Conservation (phyloP, 805 yeast species). For the Candida caryicola region DNA sequence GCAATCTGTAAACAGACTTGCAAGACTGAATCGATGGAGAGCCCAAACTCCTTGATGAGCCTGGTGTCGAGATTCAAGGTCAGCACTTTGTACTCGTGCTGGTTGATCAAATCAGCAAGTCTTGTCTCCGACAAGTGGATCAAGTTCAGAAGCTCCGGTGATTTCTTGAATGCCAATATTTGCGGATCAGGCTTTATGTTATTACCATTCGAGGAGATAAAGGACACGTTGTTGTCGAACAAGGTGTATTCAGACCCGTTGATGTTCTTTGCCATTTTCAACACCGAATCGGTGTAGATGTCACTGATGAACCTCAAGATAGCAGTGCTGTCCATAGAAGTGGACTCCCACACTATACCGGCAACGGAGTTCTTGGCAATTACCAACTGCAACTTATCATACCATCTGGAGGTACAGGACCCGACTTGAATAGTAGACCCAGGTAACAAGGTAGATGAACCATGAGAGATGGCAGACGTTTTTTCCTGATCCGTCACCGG, state of each 20-base stretch:
- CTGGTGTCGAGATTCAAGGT: slow-evolving; percentile 34
- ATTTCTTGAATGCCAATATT: slow-evolving; percentile 33
- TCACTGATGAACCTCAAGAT: slow-evolving; percentile 56
- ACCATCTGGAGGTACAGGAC: slow-evolving; percentile 58
- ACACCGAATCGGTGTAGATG: slow-evolving; percentile 55
- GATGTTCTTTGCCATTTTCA: slow-evolving; percentile 55
- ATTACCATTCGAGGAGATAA: slow-evolving; percentile 37
- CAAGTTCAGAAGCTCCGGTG: slow-evolving; percentile 47
- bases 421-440: slow-evolving; percentile 51
- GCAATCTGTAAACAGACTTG: slow-evolving; percentile 54
- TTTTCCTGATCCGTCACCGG: slow-evolving; percentile 49
- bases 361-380: slow-evolving; percentile 56
- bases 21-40: slow-evolving; percentile 50
- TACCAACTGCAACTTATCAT: slow-evolving; percentile 55
- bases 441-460: slow-evolving; percentile 42
- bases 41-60: slow-evolving; percentile 36
- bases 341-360: slow-evolving; percentile 58
- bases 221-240: slow-evolving; percentile 39
- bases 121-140: slow-evolving; percentile 58
- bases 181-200: slow-evolving; percentile 35
- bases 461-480: slow-evolving; percentile 50
- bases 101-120: slow-evolving; percentile 54
- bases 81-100: slow-evolving; percentile 51
- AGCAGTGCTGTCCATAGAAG: slow-evolving; percentile 58
- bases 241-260: slow-evolving; percentile 55